These are phyloP conservation scores for Coprinopsis cinerea DNA, from an alignment of 768 basidiomycete species.

Conservation along the genomic window DNA sequence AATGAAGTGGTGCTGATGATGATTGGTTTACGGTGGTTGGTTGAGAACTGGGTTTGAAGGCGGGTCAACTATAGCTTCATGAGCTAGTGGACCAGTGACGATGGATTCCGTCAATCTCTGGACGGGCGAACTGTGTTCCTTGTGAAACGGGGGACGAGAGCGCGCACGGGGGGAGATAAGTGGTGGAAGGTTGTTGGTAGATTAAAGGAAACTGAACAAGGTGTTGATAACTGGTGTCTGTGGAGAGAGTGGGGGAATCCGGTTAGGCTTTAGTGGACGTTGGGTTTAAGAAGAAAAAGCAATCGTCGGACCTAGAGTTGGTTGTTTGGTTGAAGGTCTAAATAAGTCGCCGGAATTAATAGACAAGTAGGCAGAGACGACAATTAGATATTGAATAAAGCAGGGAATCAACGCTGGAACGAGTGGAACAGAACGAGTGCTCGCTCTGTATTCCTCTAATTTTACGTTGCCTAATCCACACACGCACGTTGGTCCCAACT, in stretches of 20 bases:
- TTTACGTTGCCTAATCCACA: conserved; percentile 29
- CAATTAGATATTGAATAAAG: conserved; percentile 9
- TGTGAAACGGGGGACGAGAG: background rate
- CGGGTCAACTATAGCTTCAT: conserved; percentile 26
- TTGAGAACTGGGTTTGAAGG: conserved; percentile 11
- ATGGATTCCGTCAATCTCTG: conserved; percentile 13
- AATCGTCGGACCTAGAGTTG: conserved; percentile 25
- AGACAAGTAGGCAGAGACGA: conserved; percentile 15
- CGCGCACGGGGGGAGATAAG: background rate
- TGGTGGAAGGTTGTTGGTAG: background rate
- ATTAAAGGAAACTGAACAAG: background rate
- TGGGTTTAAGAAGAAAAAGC: conserved; percentile 15
- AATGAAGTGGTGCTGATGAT: conserved; percentile 12
- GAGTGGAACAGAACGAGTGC: conserved; percentile 22
- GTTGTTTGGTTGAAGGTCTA: conserved; percentile 9
- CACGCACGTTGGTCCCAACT: conserved; percentile 51
- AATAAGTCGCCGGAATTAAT: conserved; percentile 11
- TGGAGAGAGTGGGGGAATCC: background rate
- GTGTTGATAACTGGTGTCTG: background rate
- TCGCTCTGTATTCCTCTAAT: conserved; percentile 15
- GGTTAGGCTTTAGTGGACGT: conserved; percentile 10
- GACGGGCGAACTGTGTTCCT: background rate
- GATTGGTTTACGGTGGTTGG: conserved; percentile 13
- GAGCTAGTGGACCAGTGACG: conserved; percentile 16
- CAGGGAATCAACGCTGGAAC: conserved; percentile 13